These are phyloP conservation scores for Primulina eburnea DNA, from an alignment of 257 asterid species.

Conservation along the genomic window DNA sequence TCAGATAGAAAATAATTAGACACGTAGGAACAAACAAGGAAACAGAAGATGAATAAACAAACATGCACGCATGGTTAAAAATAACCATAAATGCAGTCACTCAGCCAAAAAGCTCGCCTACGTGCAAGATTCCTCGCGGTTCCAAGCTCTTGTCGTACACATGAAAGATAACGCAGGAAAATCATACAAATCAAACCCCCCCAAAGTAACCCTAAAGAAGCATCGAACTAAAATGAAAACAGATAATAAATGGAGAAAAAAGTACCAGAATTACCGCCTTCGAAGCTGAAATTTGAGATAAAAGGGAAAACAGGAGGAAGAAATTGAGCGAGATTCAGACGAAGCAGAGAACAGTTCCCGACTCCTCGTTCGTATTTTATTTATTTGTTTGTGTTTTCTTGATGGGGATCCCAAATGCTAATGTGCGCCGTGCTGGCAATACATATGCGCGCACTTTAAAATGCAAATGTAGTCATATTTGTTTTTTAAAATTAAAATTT, in stretches of 20 bases:
- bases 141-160: background rate
- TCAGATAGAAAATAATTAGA: background rate
- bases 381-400: too few relatives aligned
- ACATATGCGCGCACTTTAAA: too few relatives aligned
- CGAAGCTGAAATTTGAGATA: background rate
- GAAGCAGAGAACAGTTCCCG: background rate
- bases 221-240: background rate
- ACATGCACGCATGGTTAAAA: slow-evolving; percentile 12
- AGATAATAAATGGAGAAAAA: too few relatives aligned
- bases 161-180: background rate
- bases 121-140: slow-evolving; percentile 15
- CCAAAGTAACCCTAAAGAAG: background rate
- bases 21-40: background rate
- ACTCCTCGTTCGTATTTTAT: too few relatives aligned
- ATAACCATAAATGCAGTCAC: slow-evolving; percentile 23
- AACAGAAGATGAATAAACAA: slow-evolving; percentile 13
- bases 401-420: background rate
- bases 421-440: background rate
- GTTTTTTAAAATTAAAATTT: too few relatives aligned
- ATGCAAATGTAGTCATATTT: too few relatives aligned
- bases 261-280: background rate
- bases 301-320: background rate
- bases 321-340: background rate
- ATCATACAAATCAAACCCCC: background rate
- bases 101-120: slow-evolving; percentile 16